Base-by-base conservation (phyloP, 2,329 filamentous ascomycete genomes). In the Ophidiomyces ophidiicola region DNA sequence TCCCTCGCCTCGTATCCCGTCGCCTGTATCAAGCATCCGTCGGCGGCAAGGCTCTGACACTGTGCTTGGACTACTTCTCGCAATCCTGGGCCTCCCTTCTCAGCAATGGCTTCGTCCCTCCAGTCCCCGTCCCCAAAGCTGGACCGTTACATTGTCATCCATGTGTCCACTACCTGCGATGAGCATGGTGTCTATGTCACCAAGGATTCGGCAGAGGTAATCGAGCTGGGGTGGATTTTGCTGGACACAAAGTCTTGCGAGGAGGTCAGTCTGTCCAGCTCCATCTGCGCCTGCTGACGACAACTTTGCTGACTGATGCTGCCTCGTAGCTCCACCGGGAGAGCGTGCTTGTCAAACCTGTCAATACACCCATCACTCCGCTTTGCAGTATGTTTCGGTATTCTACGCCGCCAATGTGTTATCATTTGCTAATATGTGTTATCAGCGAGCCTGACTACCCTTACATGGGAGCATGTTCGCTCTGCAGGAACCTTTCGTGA, bases 131-230 rank as follows among this genome's bases (percentile, higher is more conserved):
- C 76, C 52, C 72, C 78, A 52, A 81, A 81, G 66, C 76, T 94
- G 65, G 90, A 98, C 69, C 83, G 88, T 62, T 98, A 94, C 67
- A 82, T 94, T 50, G 84, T 98, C 57, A 94, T 96, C 61, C 90
- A 98, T 65, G 88, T 96, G 57, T 90, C 90, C 48, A 98, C 90
- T 24, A 98, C 90, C 52, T 98, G 90, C 67, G 90, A 98, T 63
- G 90, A 98, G 64, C 90, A 98, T 66, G 90, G 90, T 47, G 90
- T 98, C 50, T 98, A 98, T 64, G 90, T 98, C 44, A 98, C 90
- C 44, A 96, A 96, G 67, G 90, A 98, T 66, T 96, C 90, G 44
- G 90, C 90, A 46, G 90, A 98, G 69, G 90, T 98, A 50, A 98
- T 98, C 63, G 90, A 98, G 74, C 74, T 98, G 59, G 90, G 88